phyloP scores from a whole-genome alignment of 2,329 filamentous ascomycete genomes.

The Diaporthe helianthi region DNA sequence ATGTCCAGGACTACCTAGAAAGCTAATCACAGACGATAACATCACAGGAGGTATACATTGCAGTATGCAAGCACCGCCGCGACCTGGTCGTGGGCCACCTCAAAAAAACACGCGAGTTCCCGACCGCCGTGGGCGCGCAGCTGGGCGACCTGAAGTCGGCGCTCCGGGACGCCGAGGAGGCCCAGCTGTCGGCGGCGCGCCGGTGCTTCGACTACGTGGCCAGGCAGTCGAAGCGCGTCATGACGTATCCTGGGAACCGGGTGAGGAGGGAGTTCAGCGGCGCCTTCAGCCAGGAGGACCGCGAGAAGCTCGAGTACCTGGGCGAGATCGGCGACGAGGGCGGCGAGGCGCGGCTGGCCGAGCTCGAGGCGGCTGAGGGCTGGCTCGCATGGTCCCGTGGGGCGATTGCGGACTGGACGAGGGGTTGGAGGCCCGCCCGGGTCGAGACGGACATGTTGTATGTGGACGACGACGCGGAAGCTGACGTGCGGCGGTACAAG shows the following conservation, averaged over 20 bases:
- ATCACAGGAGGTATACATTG: neutral
- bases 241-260: neutral
- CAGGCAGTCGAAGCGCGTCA: neutral
- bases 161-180: neutral
- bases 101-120: neutral
- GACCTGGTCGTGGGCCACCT: neutral
- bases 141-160: neutral
- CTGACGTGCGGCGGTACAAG: neutral
- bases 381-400: neutral
- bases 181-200: neutral
- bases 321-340: neutral
- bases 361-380: neutral
- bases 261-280: neutral
- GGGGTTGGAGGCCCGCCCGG: neutral
- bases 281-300: neutral
- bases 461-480: neutral
- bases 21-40: neutral
- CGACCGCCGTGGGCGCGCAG: neutral
- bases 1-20: too few species aligned
- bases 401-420: neutral
- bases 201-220: neutral
- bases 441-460: constrained; percentile 1
- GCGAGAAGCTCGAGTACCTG: neutral
- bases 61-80: neutral
- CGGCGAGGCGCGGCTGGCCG: neutral